These are phyloP conservation scores for Eucalyptus curtisii DNA, from an alignment of 345 rosid species.

Conservation along the genomic window DNA sequence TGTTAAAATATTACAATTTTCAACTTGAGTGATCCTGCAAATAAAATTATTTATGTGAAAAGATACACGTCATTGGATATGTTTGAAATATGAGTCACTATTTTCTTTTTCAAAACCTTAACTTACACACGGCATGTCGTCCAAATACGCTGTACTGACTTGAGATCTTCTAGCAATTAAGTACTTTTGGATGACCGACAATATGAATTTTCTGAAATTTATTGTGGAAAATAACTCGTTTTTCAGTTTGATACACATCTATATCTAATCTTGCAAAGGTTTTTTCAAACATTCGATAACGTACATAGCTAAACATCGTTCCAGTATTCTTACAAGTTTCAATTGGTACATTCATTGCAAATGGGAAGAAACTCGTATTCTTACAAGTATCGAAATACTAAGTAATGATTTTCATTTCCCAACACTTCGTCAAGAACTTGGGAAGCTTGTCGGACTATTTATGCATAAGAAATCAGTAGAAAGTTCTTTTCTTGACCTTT, in stretches of 20 bases:
- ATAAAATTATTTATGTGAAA: not conserved
- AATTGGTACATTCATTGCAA: not conserved
- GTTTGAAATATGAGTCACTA: not conserved
- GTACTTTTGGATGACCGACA: not conserved
- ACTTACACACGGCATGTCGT: not conserved
- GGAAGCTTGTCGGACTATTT: not conserved
- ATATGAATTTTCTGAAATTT: not conserved
- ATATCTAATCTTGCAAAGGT: not conserved
- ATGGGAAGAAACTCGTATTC: constrained; percentile 70
- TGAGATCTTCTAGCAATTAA: not conserved
- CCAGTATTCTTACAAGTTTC: not conserved
- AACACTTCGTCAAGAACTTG: not conserved
- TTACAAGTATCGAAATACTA: constrained; percentile 8
- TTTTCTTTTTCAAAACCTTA: not conserved
- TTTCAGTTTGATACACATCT: not conserved
- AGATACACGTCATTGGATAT: not conserved
- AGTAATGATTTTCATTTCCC: not conserved
- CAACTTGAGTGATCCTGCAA: not conserved
- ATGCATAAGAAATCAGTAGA: not conserved
- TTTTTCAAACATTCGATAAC: not conserved
- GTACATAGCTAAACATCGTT: not conserved
- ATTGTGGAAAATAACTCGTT: not conserved
- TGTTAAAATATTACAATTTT: not conserved
- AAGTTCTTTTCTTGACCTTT: not conserved
- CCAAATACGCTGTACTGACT: not conserved